Conservation (phyloP, 805 yeast genomes). For the Cyberlindnera euphorbiae region DNA sequence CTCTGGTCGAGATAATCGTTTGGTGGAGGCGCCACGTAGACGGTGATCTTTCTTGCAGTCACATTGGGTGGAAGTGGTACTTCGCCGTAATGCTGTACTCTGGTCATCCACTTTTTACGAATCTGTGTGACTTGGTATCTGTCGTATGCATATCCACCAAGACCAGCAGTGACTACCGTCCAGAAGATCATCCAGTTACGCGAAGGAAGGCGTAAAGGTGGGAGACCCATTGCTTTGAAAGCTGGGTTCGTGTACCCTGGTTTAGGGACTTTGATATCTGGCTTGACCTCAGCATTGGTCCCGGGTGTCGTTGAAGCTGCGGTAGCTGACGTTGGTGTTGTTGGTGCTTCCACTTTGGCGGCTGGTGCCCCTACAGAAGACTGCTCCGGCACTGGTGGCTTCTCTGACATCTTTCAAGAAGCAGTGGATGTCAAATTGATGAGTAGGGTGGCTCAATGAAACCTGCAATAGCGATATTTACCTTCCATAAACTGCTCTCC, state of each 20-base stretch:
- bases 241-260: conserved; percentile 71
- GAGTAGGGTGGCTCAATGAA: too few relatives aligned
- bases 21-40: conserved; percentile 96
- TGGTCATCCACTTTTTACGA: conserved; percentile 57
- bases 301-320: not conserved
- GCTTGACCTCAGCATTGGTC: not conserved
- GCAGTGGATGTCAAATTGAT: too few relatives aligned
- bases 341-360: not conserved
- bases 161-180: conserved; percentile 55
- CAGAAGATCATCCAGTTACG: conserved; percentile 93
- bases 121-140: conserved; percentile 64
- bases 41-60: conserved; percentile 69
- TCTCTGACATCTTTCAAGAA: conserved; percentile 8
- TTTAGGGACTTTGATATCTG: conserved; percentile 27
- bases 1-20: conserved; percentile 80
- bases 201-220: conserved; percentile 72
- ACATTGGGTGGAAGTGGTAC: conserved; percentile 42
- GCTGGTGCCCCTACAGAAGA: not conserved
- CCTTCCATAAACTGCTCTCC: too few relatives aligned
- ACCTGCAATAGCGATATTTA: too few relatives aligned
- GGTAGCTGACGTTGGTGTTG: not conserved
- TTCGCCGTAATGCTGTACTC: conserved; percentile 51
- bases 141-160: conserved; percentile 81
- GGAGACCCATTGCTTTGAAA: conserved; percentile 78
- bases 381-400: conserved; percentile 1